Evolutionary conservation across 331 rosid species (phyloP).

Genomic region (Phaseolus coccineus): DNA sequence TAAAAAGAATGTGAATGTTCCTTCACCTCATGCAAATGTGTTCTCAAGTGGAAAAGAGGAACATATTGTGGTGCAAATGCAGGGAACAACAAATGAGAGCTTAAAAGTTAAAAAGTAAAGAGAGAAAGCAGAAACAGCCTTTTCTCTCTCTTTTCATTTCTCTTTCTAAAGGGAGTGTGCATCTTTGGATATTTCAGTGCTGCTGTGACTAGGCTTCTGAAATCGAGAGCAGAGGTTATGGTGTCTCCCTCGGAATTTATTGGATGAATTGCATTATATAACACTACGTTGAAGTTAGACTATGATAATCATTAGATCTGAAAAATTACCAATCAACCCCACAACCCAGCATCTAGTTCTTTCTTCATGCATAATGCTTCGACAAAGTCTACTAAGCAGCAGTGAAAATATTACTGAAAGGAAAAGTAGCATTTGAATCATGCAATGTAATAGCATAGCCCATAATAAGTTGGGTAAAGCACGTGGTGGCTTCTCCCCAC

Average conservation of each 20-base stretch:
- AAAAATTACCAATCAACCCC: conserved; percentile 61
- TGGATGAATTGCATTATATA: conserved; percentile 29
- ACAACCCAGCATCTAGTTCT: conserved; percentile 33
- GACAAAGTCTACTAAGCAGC: background rate
- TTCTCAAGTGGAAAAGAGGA: conserved; percentile 22
- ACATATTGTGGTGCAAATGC: conserved; percentile 17
- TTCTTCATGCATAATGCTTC: conserved; percentile 31
- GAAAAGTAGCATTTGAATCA: conserved; percentile 14
- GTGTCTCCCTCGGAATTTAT: conserved; percentile 62
- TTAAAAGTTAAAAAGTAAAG: conserved; percentile 32
- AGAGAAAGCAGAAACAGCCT: conserved; percentile 41
- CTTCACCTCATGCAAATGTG: conserved; percentile 48
- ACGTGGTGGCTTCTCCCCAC: conserved; percentile 44
- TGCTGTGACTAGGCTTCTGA: conserved; percentile 36
- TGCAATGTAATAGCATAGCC: conserved; percentile 27
- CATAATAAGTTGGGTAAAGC: conserved; percentile 39
- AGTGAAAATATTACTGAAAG: conserved; percentile 12
- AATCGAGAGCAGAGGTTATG: conserved; percentile 56
- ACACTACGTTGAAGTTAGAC: conserved; percentile 45
- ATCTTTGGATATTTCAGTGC: conserved; percentile 17
- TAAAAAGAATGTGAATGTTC: conserved; percentile 14
- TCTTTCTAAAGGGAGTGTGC: conserved; percentile 38
- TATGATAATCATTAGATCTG: background rate
- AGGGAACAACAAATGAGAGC: conserved; percentile 22
- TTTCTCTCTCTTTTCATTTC: conserved; percentile 36